Base-by-base conservation (phyloP, 2,329 filamentous ascomycete genomes). In the Penicillium rolfsii region DNA sequence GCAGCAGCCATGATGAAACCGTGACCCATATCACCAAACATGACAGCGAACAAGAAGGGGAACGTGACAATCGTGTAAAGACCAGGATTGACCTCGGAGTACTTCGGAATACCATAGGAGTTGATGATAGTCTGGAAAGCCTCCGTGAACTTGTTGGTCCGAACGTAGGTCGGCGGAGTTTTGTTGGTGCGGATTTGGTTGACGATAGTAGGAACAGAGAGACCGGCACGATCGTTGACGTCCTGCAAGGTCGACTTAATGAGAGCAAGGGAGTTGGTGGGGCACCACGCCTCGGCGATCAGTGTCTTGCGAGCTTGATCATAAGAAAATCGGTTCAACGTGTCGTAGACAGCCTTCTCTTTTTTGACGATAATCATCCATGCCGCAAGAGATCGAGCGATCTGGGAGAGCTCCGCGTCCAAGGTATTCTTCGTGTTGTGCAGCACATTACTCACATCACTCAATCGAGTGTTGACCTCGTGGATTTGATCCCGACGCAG, bases 71-170 rank as follows among this genome's bases (percentile, higher is more conserved):
- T 99, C 98, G 93, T 55, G 96, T 95, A 40, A 94, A 94, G 24
- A 99, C 85, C 94, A 59, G 95, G 95, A 80, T 99, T 99, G 77
- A 97, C 91, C 80, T 99, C 95, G 69, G 91, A 91, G 79, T 99
- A 99, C 67, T 96, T 98, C 62, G 95, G 91, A 45, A 95, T 97
- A 73, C 95, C 96, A 74, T 99, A 99, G 30, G 96, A 95, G 72
- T 99, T 94, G 76, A 99, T 96, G 76, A 99, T 99, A 60, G 94
- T 98, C 79, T 99, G 95, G 83, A 99, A 99, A 26, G 90, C 95
- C 72, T 97, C 89, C 3, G 96, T 99, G 75, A 98, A 98, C 79
- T 94, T 97, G 84, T 99, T 99, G 35, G 93, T 97, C 82, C 96
- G 96, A 78, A 97, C 87, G 77, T 96, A 98, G 0, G 95, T 99